Conservation (phyloP, 1,284 basidiomycete species). For the Anthracocystis setariae region DNA sequence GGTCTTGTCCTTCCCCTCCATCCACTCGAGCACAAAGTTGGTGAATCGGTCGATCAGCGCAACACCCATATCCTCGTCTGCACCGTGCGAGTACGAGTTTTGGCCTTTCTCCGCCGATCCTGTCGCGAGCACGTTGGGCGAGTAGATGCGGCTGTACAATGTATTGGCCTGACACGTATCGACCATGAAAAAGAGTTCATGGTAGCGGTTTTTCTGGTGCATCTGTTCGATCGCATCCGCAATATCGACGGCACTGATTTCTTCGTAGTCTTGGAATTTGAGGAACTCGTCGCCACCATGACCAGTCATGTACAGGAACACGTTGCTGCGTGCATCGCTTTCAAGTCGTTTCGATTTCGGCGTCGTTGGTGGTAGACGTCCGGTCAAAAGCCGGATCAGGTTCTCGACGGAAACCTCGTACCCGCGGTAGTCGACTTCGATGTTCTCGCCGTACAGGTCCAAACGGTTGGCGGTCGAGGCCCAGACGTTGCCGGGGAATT, state of each 20-base stretch:
- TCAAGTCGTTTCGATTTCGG: slow-evolving; percentile 91
- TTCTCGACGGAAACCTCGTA: slow-evolving; percentile 98
- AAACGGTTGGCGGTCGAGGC: slow-evolving; percentile 80
- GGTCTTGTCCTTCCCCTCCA: slow-evolving; percentile 92
- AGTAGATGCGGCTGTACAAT: slow-evolving; percentile 93
- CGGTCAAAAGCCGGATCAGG: slow-evolving; percentile 86
- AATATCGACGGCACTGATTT: slow-evolving; percentile 89
- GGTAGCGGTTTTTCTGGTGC: slow-evolving; percentile 94
- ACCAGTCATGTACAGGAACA: slow-evolving; percentile 98
- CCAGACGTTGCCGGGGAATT: slow-evolving; percentile 90
- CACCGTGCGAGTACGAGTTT: slow-evolving; percentile 95
- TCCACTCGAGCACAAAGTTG: slow-evolving; percentile 87
- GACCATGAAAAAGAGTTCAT: slow-evolving; percentile 97
- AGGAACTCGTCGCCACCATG: slow-evolving; percentile 98
- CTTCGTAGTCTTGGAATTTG: slow-evolving; percentile 98
- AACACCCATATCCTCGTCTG: slow-evolving; percentile 91
- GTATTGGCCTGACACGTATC: slow-evolving; percentile 98
- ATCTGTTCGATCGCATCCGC: slow-evolving; percentile 98
- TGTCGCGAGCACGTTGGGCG: slow-evolving; percentile 92
- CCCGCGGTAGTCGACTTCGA: slow-evolving; percentile 97
- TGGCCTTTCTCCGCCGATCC: slow-evolving; percentile 88
- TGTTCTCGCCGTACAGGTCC: slow-evolving; percentile 93
- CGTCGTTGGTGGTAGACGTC: slow-evolving; percentile 70
- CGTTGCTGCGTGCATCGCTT: slow-evolving; percentile 89
- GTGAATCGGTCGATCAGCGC: slow-evolving; percentile 96